Evolutionary conservation across 78 protist genomes (phyloP).

Genomic region (Fonticula alba): DNA sequence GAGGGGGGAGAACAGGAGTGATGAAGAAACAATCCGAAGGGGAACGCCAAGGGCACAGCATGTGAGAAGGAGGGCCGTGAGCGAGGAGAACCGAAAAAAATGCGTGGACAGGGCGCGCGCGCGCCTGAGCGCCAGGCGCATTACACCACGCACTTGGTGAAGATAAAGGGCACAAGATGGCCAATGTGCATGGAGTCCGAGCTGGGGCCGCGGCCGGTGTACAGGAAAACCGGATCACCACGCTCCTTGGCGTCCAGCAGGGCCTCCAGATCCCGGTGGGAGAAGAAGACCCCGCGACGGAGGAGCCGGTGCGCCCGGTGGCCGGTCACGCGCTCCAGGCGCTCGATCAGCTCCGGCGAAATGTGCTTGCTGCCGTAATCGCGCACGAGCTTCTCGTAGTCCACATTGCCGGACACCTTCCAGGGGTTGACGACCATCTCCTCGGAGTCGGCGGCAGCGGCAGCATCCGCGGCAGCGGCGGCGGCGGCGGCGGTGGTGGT

Average conservation of each 20-base stretch:
- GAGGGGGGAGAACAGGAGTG: too few species aligned
- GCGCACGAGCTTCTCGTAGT: slow-evolving; percentile 63
- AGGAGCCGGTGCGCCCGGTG: slow-evolving; percentile 53
- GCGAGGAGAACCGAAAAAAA: too few species aligned
- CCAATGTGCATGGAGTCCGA: slow-evolving; percentile 91
- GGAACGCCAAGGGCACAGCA: too few species aligned
- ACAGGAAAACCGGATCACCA: slow-evolving; percentile 84
- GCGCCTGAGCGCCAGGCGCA: too few species aligned
- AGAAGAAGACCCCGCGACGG: slow-evolving; percentile 65
- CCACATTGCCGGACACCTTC: slow-evolving; percentile 43
- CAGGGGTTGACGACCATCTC: slow-evolving; percentile 19
- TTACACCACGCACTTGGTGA: slow-evolving; percentile 73
- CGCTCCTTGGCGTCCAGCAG: slow-evolving; percentile 55
- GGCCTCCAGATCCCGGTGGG: slow-evolving; percentile 69
- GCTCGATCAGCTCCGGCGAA: slow-evolving; percentile 27
- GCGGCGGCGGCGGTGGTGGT: too few species aligned
- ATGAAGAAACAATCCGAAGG: too few species aligned
- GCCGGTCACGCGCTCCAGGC: slow-evolving; percentile 64
- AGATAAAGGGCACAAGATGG: slow-evolving; percentile 85
- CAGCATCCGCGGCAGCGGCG: too few species aligned
- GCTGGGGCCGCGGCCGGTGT: slow-evolving; percentile 98
- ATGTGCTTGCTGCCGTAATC: slow-evolving; percentile 52
- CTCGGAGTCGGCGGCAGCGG: too few species aligned
- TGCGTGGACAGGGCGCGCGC: too few species aligned
- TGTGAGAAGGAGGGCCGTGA: too few species aligned